Base-by-base conservation (phyloP, 176 grass and related monocot species). In the Oryza punctata region DNA sequence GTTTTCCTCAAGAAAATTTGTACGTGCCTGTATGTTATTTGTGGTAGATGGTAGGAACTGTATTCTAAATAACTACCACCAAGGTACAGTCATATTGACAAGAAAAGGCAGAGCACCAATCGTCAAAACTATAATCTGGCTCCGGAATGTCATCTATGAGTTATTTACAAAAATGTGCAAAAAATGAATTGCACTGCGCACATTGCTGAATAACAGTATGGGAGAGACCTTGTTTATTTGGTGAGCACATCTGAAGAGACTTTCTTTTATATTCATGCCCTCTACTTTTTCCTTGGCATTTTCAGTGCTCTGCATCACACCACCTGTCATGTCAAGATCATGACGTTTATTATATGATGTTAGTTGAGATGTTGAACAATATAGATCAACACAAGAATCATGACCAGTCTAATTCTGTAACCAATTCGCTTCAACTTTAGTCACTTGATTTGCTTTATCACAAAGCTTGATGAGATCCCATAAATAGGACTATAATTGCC, bases 271-370 rank as follows among this genome's bases (percentile, higher is more conserved):
- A 79, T 21, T 44, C 47, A 35, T 43, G 46, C 63, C 60, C 69
- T 87, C 25, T 84, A 38, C 57, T 69, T 82, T 30, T 44, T 41
- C 24, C 14, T 19, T 12, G 45, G 1, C 29, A 75, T 76, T 76
- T 85, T 7, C 25, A 41, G n/a, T 83, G 68, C 27, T 77, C 33
- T 86, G 27, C 32, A 59, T 57, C 37, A 18, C 32, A 72, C 25
- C 50, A 59, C 38, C 52, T 64, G 79, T 41, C 91, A 97, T 93
- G 94, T 87, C 86, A 97, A 93, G 91, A 97, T 89, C 70, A 85
- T 93, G 83, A 65, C 68, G 23, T 49, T 82, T 81, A 72, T 80
- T 81, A 84, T 85, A 91, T 70, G 77, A 81, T 83, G 59, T 81
- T 76, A 85, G 70, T 75, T 83, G 85, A 73, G 79, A 81, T 84